Conservation (phyloP, 345 rosid species). For the Eucalyptus regnans region DNA sequence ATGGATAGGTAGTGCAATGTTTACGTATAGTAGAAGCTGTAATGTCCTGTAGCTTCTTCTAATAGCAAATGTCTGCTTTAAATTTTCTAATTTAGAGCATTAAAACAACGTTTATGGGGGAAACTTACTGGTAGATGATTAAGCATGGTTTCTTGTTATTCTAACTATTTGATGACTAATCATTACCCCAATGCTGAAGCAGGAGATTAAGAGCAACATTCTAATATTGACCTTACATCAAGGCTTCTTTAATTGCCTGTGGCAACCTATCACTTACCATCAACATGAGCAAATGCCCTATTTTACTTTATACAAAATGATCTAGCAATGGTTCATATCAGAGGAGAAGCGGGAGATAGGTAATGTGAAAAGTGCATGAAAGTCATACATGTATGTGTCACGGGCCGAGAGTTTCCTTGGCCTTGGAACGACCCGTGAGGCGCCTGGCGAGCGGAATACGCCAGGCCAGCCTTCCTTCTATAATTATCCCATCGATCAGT, state of each 20-base stretch:
- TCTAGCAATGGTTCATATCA: neutral
- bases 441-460: no score
- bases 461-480: no score
- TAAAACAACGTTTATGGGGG: neutral
- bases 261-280: neutral
- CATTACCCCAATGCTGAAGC: neutral
- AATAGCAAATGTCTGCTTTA: neutral
- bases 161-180: neutral
- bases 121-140: neutral
- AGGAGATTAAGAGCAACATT: neutral
- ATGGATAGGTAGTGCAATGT: neutral
- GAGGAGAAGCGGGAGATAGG: neutral
- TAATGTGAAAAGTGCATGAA: neutral
- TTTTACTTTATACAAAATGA: neutral
- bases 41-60: neutral
- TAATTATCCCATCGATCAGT: no score
- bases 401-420: no score
- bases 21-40: neutral
- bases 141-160: neutral
- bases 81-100: neutral
- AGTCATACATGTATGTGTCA: neutral
- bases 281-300: neutral
- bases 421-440: no score
- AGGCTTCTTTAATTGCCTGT: neutral
- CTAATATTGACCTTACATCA: neutral